Percentiles rank a stretch among this genome's conserved stretches.
Evolutionary conservation across 352 stramenopile genomes (phyloP).

Genomic region (Globisporangium recalcitrans): DNA sequence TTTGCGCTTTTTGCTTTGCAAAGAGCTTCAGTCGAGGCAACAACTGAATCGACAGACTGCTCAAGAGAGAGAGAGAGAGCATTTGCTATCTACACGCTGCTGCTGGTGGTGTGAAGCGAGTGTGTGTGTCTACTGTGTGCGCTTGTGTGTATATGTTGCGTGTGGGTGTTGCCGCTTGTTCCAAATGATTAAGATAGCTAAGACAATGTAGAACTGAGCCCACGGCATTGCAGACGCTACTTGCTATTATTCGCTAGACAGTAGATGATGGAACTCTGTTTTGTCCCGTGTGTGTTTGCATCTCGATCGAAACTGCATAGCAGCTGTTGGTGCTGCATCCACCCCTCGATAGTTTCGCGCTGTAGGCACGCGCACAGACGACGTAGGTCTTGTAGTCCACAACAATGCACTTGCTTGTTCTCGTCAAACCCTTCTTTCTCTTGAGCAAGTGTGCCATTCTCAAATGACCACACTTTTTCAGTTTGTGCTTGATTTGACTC

Average conservation of each 20-base stretch:
- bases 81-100: background rate
- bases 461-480: too few species aligned
- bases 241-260: conserved; percentile 86
- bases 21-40: background rate
- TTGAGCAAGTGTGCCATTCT: too few species aligned
- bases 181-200: conserved; percentile 73
- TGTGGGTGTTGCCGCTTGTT: conserved; percentile 10
- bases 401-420: too few species aligned
- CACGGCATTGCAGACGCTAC: conserved; percentile 47
- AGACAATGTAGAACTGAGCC: conserved; percentile 26
- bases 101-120: background rate
- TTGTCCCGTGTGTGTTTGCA: background rate
- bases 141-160: background rate
- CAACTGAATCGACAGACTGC: conserved; percentile 3
- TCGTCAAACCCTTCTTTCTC: too few species aligned
- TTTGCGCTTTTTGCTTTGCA: background rate
- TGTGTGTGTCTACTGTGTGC: conserved; percentile 7
- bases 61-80: background rate
- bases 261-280: conserved; percentile 70
- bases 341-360: background rate
- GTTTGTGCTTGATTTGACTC: too few species aligned
- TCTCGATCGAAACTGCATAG: background rate
- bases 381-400: too few species aligned
- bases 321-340: background rate
- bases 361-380: background rate